Evolutionary conservation across 1,139 yeast species (phyloP).

Genomic region (Pichia sorboxylosa): DNA sequence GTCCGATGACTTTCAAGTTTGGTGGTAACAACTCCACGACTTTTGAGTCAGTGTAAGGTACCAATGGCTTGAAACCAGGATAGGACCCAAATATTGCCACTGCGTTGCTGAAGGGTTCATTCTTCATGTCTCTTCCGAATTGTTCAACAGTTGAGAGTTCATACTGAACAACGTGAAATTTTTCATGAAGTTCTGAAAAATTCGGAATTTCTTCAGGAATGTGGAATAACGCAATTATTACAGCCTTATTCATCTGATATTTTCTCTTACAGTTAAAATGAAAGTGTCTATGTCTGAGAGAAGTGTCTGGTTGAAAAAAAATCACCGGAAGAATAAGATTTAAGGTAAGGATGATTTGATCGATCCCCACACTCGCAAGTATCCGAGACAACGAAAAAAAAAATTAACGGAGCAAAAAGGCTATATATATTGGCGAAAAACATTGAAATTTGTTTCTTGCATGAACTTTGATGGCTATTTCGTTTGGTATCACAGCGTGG

Average conservation of each 20-base stretch:
- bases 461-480: no score
- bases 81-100: constrained; percentile 57
- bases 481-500: no score
- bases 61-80: constrained; percentile 37
- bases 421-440: no score
- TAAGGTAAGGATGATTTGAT: no score
- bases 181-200: constrained; percentile 27
- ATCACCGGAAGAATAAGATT: no score
- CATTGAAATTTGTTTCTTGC: no score
- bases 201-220: constrained; percentile 30
- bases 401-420: no score
- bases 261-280: no score
- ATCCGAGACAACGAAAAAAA: no score
- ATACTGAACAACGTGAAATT: constrained; percentile 36
- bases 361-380: no score
- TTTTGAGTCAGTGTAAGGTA: constrained; percentile 34
- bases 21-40: constrained; percentile 41
- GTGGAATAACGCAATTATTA: constrained; percentile 37
- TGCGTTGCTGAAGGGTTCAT: constrained; percentile 27
- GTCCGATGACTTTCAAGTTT: constrained; percentile 41
- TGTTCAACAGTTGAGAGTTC: constrained; percentile 31
- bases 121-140: constrained; percentile 27
- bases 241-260: constrained; percentile 20
- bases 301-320: no score
- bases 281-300: no score